Evolutionary conservation across 352 stramenopile genomes (phyloP).

Genomic region (Phytopythium vexans): DNA sequence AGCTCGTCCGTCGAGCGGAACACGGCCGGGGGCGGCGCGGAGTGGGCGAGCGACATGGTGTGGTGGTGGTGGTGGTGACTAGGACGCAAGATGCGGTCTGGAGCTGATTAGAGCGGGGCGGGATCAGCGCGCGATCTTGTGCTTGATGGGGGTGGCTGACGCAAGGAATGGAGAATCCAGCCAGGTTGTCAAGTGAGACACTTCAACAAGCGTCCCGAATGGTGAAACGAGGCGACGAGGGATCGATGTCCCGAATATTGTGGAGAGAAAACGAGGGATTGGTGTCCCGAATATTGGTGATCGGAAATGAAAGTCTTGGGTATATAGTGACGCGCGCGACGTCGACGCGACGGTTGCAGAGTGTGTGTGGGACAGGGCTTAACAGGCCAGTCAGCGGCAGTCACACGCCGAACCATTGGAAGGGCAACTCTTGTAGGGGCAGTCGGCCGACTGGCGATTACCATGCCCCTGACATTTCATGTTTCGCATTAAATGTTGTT

Average conservation of each 20-base stretch:
- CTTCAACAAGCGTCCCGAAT: background rate
- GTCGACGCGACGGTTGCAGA: background rate
- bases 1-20: slow-evolving; percentile 52
- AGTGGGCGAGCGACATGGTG: slow-evolving; percentile 11
- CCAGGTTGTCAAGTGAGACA: background rate
- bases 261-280: background rate
- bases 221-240: no score
- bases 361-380: background rate
- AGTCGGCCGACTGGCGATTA: no score
- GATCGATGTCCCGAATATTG: background rate
- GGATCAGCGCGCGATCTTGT: background rate
- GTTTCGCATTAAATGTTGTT: no score
- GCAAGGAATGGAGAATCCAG: background rate
- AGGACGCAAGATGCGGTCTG: background rate
- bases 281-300: background rate
- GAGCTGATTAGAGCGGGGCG: background rate
- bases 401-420: background rate
- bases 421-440: background rate
- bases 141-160: background rate
- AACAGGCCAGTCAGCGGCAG: no score
- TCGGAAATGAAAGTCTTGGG: background rate
- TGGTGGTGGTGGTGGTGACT: background rate
- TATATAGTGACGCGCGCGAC: background rate
- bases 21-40: slow-evolving; percentile 25
- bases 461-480: no score